Evolutionary conservation across 495 filamentous ascomycete species (phyloP).

Genomic region (Astrothelium macrocarpum): DNA sequence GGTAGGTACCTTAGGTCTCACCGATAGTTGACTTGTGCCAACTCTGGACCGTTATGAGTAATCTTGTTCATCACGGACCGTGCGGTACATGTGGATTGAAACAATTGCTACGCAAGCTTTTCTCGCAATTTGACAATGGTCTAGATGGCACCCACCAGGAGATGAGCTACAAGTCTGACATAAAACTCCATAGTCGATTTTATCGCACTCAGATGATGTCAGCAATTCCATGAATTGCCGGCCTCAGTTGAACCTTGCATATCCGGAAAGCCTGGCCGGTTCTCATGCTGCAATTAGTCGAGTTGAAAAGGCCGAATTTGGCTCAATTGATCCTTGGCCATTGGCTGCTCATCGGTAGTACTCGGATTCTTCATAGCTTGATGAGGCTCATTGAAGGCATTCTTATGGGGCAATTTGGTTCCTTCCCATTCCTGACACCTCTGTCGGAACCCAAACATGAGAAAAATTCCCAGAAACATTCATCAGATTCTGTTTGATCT

Average conservation of each 20-base stretch:
- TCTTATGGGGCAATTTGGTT: neutral
- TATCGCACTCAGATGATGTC: no score
- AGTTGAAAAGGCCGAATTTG: neutral
- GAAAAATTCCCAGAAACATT: conserved; percentile 24
- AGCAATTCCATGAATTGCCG: no score
- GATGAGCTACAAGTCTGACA: no score
- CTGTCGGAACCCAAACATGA: neutral
- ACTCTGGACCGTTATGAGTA: no score
- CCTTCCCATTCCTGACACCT: neutral
- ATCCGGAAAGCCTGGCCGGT: neutral
- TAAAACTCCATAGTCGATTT: no score
- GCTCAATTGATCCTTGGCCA: neutral
- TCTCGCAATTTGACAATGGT: no score
- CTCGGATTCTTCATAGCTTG: neutral
- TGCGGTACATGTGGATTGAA: no score
- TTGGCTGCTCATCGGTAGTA: neutral
- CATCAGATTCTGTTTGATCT: conserved; percentile 29
- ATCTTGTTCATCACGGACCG: no score
- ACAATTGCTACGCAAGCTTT: no score
- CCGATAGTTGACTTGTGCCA: no score
- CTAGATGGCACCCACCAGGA: no score
- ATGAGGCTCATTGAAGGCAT: neutral
- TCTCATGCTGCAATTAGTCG: neutral
- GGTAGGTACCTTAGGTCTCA: no score
- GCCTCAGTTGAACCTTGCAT: neutral